Base-by-base conservation (phyloP, 164 flowering plant genomes). In the Sextonia rubra region DNA sequence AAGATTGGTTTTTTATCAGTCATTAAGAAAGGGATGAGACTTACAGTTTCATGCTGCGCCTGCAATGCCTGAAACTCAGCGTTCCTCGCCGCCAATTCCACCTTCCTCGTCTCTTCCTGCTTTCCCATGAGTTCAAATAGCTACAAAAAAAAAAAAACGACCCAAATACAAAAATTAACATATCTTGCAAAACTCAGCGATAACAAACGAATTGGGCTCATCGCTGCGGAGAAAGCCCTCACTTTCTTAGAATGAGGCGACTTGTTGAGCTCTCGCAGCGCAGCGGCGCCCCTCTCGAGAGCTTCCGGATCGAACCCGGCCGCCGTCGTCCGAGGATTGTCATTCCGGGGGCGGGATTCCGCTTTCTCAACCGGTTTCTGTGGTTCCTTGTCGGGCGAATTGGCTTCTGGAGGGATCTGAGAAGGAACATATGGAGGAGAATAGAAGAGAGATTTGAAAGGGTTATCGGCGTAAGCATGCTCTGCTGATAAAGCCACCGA, bases 301-400 rank as follows among this genome's bases (percentile, higher is more conserved):
- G 98, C 87, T 77, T 86, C 94, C 0, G 97, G 97, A 73, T 93
- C 98, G 68, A 95, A 95, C 30, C 99, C 99, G 26, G 92, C 83
- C 0, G 99, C 86, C 0, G 90, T 77, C 0, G 97, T 93, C 72
- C 97, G 78, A 29, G 99, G 99, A 49, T 89, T 76, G 64, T 93
- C 88, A 62, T 93, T 95, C 47, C 93, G 83, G 65, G 77, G 82
- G 64, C 81, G 82, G 52, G 77, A n/a, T 55, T 72, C 77, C 9
- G 76, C 80, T 55, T 69, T 68, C 7, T 56, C 56, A 30, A 37
- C 62, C 29, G 66, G 22, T 37, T 37, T 52, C 58, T 3, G 17
- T 58, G 75, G 48, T 52, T 18, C 58, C 14, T 18, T 52, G 3
- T 15, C 58, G 0, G 58, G 58, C 12, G 58, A 15, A 1, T 64